These are phyloP conservation scores for Curvularia hawaiiensis DNA, from an alignment of 2,329 filamentous ascomycete genomes.

Conservation along the genomic window DNA sequence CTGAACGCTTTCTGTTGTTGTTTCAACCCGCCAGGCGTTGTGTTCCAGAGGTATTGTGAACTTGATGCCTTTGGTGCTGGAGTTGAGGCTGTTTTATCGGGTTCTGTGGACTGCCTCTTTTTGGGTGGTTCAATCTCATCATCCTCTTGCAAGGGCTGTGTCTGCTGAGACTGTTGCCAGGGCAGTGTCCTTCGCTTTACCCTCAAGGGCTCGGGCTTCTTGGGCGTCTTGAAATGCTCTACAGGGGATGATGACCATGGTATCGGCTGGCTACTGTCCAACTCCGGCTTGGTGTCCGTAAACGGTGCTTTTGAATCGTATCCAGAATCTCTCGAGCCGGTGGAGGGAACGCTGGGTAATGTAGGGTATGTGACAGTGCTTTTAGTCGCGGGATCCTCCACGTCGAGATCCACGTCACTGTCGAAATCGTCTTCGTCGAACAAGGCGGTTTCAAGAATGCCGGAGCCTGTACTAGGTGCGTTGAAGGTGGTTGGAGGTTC, in stretches of 20 bases:
- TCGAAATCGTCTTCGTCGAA: conserved; percentile 86
- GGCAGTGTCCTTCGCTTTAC: conserved; percentile 58
- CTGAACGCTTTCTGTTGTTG: conserved; percentile 76
- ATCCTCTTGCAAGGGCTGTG: conserved; percentile 24
- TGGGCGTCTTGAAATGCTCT: conserved; percentile 49
- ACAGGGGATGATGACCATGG: conserved; percentile 75
- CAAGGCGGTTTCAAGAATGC: conserved; percentile 32
- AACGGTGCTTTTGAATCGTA: conserved; percentile 35
- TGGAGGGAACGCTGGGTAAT: conserved; percentile 32
- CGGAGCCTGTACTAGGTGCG: conserved; percentile 20
- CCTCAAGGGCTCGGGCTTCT: conserved; percentile 21
- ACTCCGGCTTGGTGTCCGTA: conserved; percentile 22
- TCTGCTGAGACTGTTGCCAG: conserved; percentile 53
- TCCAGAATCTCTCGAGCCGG: conserved; percentile 45
- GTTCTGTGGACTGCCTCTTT: conserved; percentile 42
- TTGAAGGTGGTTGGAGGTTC: conserved; percentile 21
- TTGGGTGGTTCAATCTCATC: conserved; percentile 30
- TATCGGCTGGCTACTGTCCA: conserved; percentile 61
- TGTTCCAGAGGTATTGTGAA: conserved; percentile 67
- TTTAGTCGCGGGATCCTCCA: conserved; percentile 63
- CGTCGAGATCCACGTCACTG: conserved; percentile 78
- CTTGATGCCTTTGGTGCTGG: conserved; percentile 50
- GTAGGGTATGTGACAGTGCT: conserved; percentile 50
- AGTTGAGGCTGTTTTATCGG: conserved; percentile 48
- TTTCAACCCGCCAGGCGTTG: conserved; percentile 74